Evolutionary conservation across 1,284 basidiomycete genomes (phyloP).

Genomic region (Fereydounia khargensis): DNA sequence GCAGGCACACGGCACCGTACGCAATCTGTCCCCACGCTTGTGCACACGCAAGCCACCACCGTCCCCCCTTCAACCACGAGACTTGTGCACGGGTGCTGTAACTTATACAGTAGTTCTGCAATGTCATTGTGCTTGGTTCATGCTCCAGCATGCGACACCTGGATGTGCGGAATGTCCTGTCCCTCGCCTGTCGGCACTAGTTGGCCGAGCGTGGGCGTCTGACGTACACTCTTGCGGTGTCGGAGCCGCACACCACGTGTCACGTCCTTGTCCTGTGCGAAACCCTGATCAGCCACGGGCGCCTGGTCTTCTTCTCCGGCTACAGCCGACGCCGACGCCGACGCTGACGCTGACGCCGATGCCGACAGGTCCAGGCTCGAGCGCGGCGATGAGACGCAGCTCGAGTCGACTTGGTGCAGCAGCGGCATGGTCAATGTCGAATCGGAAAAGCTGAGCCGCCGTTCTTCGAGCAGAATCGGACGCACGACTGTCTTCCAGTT

Average conservation of each 20-base stretch:
- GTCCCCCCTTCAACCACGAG: too few species aligned
- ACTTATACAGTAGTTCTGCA: too few species aligned
- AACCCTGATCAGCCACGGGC: neutral
- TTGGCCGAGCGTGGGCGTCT: neutral
- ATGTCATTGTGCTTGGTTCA: too few species aligned
- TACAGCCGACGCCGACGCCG: neutral
- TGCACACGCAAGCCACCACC: too few species aligned
- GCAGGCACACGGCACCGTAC: too few species aligned
- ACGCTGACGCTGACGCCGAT: neutral
- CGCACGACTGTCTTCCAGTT: slow-evolving; percentile 46
- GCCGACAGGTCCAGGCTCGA: neutral
- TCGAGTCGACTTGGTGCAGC: too few species aligned
- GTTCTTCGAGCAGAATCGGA: slow-evolving; percentile 17
- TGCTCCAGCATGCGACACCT: slow-evolving; percentile 6
- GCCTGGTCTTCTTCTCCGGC: neutral
- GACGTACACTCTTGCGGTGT: neutral
- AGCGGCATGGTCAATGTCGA: too few species aligned
- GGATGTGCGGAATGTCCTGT: slow-evolving; percentile 8
- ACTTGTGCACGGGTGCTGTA: too few species aligned
- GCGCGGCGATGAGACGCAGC: neutral
- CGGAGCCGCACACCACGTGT: neutral
- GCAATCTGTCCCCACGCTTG: too few species aligned
- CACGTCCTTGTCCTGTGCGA: neutral
- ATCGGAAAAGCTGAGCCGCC: too few species aligned
- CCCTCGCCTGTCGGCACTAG: neutral